Base-by-base conservation (phyloP, 2,329 filamentous ascomycete species). In the Cladorrhinum sp. region DNA sequence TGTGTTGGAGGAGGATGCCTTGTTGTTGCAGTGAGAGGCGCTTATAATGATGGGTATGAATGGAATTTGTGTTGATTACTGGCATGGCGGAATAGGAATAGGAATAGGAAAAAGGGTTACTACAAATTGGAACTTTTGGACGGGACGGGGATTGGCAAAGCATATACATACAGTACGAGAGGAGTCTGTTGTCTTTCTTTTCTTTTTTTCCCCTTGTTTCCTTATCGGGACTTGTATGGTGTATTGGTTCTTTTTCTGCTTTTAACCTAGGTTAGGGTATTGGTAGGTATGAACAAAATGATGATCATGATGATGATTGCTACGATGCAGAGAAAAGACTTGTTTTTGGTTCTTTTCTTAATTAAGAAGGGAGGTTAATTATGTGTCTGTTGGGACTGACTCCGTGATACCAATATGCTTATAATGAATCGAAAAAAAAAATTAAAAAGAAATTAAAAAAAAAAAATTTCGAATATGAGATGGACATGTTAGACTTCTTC, bases 1-100 rank as follows among this genome's bases (percentile, higher is more conserved):
- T 14, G 79, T 87, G 46, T 72, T 89, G 64, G 79, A 87, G 65
- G 81, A 86, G 62, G 83, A 88, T 65, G 77, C 82, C 52, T 71
- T 87, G 65, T 68, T 86, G 57, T 71, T 88, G 64, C 80, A 85
- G 69, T 86, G 74, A 70, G 9, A 9, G 4, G 26, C 4, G 4
- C 9, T 30, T 36, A 18, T 39, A n/a, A 48, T 10, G 48, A 33
- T 12, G 20, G 48, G 33, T 36, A 36, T 16, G 16, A 23, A n/a
- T n/a, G n/a, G n/a, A n/a, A n/a, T n/a, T 24, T 53, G 12, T 53
- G n/a, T 52, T 21, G 50, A 53, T 53, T 4, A 12, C 14, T 28
- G 2, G 23, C 2, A 30, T n/a, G 21, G n/a, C 6, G 21, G 50
- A 16, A 26, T 26, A 3, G 33, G 33, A 36, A n/a, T n/a, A 10